Evolutionary conservation across 2,329 filamentous ascomycete genomes (phyloP).

Genomic region (Pseudogymnoascus sp.): DNA sequence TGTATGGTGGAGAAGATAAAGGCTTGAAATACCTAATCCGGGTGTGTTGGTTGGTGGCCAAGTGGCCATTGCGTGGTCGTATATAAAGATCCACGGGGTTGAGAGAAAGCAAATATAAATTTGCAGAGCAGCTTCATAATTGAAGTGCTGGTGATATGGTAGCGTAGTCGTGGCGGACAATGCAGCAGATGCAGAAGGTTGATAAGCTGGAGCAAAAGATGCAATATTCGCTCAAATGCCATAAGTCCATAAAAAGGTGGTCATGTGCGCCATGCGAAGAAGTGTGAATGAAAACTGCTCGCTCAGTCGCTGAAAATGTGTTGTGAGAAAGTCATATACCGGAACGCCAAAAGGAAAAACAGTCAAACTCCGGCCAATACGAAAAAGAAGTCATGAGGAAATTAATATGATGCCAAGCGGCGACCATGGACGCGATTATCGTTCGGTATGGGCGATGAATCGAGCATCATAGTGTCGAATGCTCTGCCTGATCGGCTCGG

Average conservation of each 20-base stretch:
- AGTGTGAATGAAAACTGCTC: neutral
- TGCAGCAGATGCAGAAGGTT: slow-evolving; percentile 1
- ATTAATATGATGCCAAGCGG: slow-evolving; percentile 57
- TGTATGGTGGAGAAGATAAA: neutral
- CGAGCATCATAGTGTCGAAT: slow-evolving; percentile 32
- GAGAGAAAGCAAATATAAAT: neutral
- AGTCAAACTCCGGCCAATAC: neutral
- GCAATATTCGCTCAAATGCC: slow-evolving; percentile 5
- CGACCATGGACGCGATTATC: slow-evolving; percentile 47
- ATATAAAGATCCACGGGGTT: neutral
- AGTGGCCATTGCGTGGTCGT: neutral
- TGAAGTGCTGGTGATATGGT: neutral
- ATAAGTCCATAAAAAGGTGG: neutral
- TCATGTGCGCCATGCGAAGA: slow-evolving; percentile 3
- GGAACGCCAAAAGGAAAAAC: slow-evolving; percentile 10
- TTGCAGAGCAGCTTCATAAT: neutral
- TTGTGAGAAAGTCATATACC: slow-evolving; percentile 8
- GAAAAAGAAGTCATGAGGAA: slow-evolving; percentile 9
- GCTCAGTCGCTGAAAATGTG: slow-evolving; percentile 9
- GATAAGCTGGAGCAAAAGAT: neutral
- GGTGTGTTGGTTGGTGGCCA: neutral
- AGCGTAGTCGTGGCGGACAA: slow-evolving; percentile 1
- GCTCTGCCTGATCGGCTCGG: slow-evolving; percentile 22
- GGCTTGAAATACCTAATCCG: neutral
- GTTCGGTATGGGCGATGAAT: slow-evolving; percentile 35